Evolutionary conservation across 352 stramenopile genomes (phyloP), one percentile per base, ranked within the genome.

Genomic region (Phytophthora cryptogea): DNA sequence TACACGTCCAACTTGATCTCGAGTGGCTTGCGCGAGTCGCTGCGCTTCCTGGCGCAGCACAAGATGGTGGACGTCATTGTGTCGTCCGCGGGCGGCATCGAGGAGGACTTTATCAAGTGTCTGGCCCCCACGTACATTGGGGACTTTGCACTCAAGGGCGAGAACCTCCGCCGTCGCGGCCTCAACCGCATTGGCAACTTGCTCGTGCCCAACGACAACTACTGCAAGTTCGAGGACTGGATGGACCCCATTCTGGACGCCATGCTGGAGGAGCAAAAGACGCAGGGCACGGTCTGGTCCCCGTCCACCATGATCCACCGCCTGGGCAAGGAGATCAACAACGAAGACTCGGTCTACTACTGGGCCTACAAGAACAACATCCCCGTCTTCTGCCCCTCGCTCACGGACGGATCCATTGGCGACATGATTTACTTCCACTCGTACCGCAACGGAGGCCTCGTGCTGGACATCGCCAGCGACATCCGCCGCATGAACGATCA

Each of bases 371-470:
- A 98, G 80, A 99, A 99, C 83, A 74, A 99, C 66, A 99, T 99
- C 69, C 98, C 98, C 5, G 94, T 99, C 6, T 99, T 99, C 73
- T 99, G 97, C 69, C 98, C 98, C 0, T 97, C 97, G 11, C 77
- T 99, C 37, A 99, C 98, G 31, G 98, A 99, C 76, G 98, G 98
- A 43, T 98, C 90, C 39, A 96, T 99, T 54, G 98, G 98, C 33
- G 98, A 99, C 71, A 99, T 99, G 98, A 92, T 99, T n/a, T 99
- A 99, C 84, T 99, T 99, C 70, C 97, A 99, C 75, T 99, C 94
- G 54, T 99, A 99, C 86, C 98, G 98, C 68, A 90, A 97, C 17
- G 87, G 94, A 39, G 98, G 97, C 3, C 96, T 99, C 45, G 70
- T 99, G 8, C 64, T 99, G 8, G 98, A 99, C 67, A 98, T 99